Base-by-base conservation (phyloP, 345 rosid species). In the Conringia planisiliqua region DNA sequence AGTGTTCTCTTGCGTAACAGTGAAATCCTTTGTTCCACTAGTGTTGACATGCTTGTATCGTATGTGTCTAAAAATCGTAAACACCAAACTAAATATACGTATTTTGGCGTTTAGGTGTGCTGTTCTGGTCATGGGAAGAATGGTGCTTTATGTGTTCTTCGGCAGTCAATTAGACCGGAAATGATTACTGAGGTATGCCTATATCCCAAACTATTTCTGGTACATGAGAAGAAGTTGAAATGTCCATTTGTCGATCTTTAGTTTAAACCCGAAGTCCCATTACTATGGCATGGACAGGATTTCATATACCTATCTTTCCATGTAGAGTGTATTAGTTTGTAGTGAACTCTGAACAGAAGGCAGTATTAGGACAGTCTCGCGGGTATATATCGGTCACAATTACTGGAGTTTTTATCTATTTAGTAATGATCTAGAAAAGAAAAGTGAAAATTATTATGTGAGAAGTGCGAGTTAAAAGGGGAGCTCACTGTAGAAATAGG, bases 51-150 rank as follows among this genome's bases (percentile, higher is more conserved):
- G 44, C 52, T 38, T 76, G 20, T 66, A 17, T 76, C 36, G 32
- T 42, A 33, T 75, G 32, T 62, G n/a, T 55, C 43, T 35, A 10
- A 44, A 61, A 76, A 38, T 33, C 56, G 47, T 38, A 55, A 62
- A 62, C 2, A 29, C 71, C 76, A 55, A 57, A 71, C 62, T 70
- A 47, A 63, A 36, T 39, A 56, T 58, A 13, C 48, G 29, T 42
- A 40, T 33, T 46, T 39, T 66, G 71, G 69, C 40, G 38, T 77
- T 76, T 82, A 95, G 99, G 97, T 95, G 10, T 95, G 97, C 88
- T 95, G 99, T 80, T 95, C 99, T 73, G 99, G 99, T 81, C 97
- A 95, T 83, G 99, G 99, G 55, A 95, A 95, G 79, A 95, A 92
- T 76, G 99, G 99, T 33, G 57, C 94, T 65, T 76, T 95, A 40